Evolutionary conservation across 768 basidiomycete genomes (phyloP).

Genomic region (Cystofilobasidium ferigula): DNA sequence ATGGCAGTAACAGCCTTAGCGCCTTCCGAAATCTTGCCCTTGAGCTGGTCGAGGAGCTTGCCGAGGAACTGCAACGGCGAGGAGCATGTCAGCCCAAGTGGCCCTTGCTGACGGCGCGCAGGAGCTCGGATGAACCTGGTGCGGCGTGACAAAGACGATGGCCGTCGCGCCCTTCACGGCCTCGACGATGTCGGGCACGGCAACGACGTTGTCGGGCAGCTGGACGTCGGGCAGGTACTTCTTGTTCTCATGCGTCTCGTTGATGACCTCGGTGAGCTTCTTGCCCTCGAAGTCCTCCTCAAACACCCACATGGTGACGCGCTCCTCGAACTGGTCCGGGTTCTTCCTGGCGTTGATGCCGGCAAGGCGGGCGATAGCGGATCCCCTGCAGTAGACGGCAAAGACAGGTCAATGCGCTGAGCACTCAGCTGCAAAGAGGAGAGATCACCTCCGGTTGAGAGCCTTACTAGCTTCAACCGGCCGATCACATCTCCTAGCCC

Average conservation of each 20-base stretch:
- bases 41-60: slow-evolving; percentile 38
- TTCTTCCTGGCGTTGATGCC: slow-evolving; percentile 38
- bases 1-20: slow-evolving; percentile 42
- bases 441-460: not conserved
- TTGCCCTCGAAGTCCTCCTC: slow-evolving; percentile 41
- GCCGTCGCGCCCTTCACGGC: slow-evolving; percentile 42
- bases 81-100: not conserved
- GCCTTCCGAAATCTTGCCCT: slow-evolving; percentile 38
- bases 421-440: not conserved
- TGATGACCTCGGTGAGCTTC: slow-evolving; percentile 43
- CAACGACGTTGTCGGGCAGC: slow-evolving; percentile 40
- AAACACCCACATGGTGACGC: slow-evolving; percentile 43
- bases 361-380: slow-evolving; percentile 17
- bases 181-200: slow-evolving; percentile 40
- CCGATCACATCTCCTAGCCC: not conserved
- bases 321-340: slow-evolving; percentile 39
- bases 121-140: slow-evolving; percentile 34
- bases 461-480: not conserved
- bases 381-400: slow-evolving; percentile 10
- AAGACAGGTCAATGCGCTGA: not conserved
- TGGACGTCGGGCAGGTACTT: slow-evolving; percentile 40
- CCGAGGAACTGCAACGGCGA: slow-evolving; percentile 38
- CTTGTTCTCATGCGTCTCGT: slow-evolving; percentile 42
- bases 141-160: slow-evolving; percentile 44
- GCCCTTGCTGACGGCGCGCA: not conserved